Conservation (phyloP, 495 filamentous ascomycete genomes). For the Penicillium cinerascens region DNA sequence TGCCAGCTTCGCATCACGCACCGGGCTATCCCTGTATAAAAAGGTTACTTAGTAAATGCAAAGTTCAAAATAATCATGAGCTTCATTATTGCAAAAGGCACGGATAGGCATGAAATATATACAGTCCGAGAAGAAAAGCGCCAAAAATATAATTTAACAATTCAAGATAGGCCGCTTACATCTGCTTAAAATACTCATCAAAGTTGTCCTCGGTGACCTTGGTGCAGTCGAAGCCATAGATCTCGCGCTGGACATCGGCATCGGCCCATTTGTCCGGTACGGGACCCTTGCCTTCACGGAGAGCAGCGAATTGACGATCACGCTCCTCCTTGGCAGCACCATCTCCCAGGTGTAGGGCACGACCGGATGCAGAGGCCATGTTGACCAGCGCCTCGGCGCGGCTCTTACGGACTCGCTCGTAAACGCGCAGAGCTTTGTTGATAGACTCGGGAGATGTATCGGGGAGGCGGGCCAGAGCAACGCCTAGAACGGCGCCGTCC, state of each 20-base stretch:
- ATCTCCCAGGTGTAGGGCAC: constrained; percentile 68
- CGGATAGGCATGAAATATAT: constrained; percentile 11
- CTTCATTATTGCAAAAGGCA: background rate
- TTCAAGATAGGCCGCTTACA: constrained; percentile 24
- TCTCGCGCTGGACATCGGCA: constrained; percentile 72
- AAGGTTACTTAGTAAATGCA: constrained; percentile 1
- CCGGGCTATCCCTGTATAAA: constrained; percentile 1
- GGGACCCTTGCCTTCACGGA: constrained; percentile 55
- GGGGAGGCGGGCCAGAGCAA: constrained; percentile 56
- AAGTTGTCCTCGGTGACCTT: constrained; percentile 59
- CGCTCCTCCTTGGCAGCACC: constrained; percentile 73
- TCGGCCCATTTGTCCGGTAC: constrained; percentile 80
- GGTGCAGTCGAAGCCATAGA: constrained; percentile 69
- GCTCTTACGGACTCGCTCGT: constrained; percentile 69
- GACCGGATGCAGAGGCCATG: constrained; percentile 62
- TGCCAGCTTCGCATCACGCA: constrained; percentile 10
- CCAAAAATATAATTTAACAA: constrained; percentile 3
- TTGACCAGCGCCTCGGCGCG: constrained; percentile 67
- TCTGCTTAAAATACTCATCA: constrained; percentile 51
- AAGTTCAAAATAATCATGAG: background rate
- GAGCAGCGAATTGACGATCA: constrained; percentile 64
- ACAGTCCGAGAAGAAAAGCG: background rate
- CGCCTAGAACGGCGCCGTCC: constrained; percentile 70
- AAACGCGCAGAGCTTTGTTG: constrained; percentile 63
- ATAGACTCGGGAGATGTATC: constrained; percentile 52